These are phyloP conservation scores for Saccharomyces cerevisiae DNA, from an alignment of 805 yeast species.

Conservation along the genomic window DNA sequence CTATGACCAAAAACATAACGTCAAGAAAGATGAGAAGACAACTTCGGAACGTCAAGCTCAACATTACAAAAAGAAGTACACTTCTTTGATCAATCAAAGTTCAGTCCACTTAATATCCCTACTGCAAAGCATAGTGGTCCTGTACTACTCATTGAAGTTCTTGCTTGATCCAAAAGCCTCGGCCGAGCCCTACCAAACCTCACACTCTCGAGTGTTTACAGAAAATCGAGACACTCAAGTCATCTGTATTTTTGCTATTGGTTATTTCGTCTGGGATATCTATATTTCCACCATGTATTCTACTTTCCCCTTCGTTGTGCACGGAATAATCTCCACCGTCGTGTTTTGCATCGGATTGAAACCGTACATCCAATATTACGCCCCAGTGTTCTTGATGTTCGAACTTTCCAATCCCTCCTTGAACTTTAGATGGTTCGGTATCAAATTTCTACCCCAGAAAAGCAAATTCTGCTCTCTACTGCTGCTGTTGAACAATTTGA, in stretches of 20 bases:
- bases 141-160: constrained; percentile 33
- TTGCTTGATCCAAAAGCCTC: constrained; percentile 6
- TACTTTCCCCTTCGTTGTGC: constrained; percentile 59
- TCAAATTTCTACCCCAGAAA: constrained; percentile 19
- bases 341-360: constrained; percentile 57
- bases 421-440: constrained; percentile 78
- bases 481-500: constrained; percentile 39
- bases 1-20: constrained; percentile 7
- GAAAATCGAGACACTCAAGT: constrained; percentile 19
- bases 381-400: constrained; percentile 70
- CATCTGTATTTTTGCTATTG: constrained; percentile 41
- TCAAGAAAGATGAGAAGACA: constrained; percentile 4
- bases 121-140: constrained; percentile 67
- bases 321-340: constrained; percentile 62
- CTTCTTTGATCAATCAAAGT: constrained; percentile 20
- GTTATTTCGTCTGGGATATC: constrained; percentile 84
- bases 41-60: constrained; percentile 1
- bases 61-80: constrained; percentile 8
- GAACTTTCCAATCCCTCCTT: constrained; percentile 87
- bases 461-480: constrained; percentile 43
- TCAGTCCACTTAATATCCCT: constrained; percentile 68
- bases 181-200: constrained; percentile 11
- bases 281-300: constrained; percentile 52
- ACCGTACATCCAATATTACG: constrained; percentile 70
- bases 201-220: constrained; percentile 23